These are phyloP conservation scores for Colletotrichum karsti DNA, from an alignment of 2,329 filamentous ascomycete genomes.

Conservation along the genomic window DNA sequence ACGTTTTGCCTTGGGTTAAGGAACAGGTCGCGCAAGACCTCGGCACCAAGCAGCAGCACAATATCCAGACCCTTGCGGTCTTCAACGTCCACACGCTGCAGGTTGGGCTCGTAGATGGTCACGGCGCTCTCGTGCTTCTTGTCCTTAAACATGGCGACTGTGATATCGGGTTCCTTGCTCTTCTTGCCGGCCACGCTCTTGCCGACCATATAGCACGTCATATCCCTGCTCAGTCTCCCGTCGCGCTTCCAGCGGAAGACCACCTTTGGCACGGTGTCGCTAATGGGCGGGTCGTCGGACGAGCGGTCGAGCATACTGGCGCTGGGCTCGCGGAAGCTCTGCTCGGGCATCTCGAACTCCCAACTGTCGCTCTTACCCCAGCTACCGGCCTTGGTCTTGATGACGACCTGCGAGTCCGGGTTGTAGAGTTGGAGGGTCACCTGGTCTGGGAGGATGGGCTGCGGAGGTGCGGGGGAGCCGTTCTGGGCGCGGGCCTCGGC, in stretches of 20 bases:
- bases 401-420: slow-evolving; percentile 81
- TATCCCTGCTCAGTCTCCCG: slow-evolving; percentile 83
- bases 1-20: slow-evolving; percentile 73
- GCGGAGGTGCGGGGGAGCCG: slow-evolving; percentile 68
- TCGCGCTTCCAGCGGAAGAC: slow-evolving; percentile 92
- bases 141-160: slow-evolving; percentile 85
- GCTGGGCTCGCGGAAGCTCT: slow-evolving; percentile 84
- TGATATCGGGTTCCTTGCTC: slow-evolving; percentile 93
- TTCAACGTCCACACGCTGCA: slow-evolving; percentile 89
- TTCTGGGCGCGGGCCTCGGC: slow-evolving; percentile 80
- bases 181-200: slow-evolving; percentile 78
- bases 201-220: slow-evolving; percentile 88
- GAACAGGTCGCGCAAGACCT: slow-evolving; percentile 73
- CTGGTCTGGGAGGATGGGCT: slow-evolving; percentile 75
- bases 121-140: slow-evolving; percentile 71
- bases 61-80: slow-evolving; percentile 94
- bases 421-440: slow-evolving; percentile 94
- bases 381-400: slow-evolving; percentile 76
- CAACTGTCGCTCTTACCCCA: slow-evolving; percentile 86
- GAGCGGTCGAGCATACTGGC: slow-evolving; percentile 80
- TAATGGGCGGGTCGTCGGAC: slow-evolving; percentile 49
- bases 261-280: slow-evolving; percentile 74
- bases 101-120: slow-evolving; percentile 92
- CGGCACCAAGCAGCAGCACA: slow-evolving; percentile 71
- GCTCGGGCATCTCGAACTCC: slow-evolving; percentile 92